These are phyloP conservation scores for Nematocida ausubeli DNA, from an alignment of 371 early-diverging fungal genomes.

Conservation along the genomic window DNA sequence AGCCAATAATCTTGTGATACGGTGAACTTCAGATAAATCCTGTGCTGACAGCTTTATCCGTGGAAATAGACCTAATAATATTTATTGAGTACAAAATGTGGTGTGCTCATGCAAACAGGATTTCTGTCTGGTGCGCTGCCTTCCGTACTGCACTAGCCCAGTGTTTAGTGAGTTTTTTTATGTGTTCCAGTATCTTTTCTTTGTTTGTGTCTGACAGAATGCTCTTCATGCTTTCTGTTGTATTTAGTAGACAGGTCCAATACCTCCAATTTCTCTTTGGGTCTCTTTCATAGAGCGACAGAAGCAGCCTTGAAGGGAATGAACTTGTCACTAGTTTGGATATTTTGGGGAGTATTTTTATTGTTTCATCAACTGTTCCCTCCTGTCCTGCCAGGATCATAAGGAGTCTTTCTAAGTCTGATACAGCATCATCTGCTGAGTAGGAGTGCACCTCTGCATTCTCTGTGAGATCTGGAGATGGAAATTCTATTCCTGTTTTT, in stretches of 20 bases:
- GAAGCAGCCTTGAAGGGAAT: not conserved
- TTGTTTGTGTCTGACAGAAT: not conserved
- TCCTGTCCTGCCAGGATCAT: not conserved
- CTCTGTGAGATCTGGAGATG: slow-evolving; percentile 24
- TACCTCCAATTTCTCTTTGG: slow-evolving; percentile 48
- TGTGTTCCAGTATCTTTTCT: not conserved
- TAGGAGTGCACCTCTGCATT: not conserved
- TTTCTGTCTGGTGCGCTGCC: not conserved
- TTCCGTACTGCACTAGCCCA: slow-evolving; percentile 38
- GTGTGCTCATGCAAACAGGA: not conserved
- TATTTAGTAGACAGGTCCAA: slow-evolving; percentile 19
- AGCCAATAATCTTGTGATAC: no score
- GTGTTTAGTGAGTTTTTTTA: slow-evolving; percentile 30
- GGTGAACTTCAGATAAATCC: no score
- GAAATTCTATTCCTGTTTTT: slow-evolving; percentile 11
- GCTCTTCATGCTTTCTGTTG: not conserved
- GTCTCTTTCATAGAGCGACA: slow-evolving; percentile 20
- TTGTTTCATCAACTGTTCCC: not conserved
- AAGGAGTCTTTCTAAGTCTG: slow-evolving; percentile 19
- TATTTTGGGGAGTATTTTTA: not conserved
- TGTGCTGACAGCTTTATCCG: no score
- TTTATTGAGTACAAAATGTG: slow-evolving; percentile 21
- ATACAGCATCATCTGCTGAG: not conserved
- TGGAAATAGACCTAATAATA: slow-evolving; percentile 2
- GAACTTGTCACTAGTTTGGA: not conserved